Conservation (phyloP, 2,329 filamentous ascomycete genomes). For the Rutstroemia sp. region DNA sequence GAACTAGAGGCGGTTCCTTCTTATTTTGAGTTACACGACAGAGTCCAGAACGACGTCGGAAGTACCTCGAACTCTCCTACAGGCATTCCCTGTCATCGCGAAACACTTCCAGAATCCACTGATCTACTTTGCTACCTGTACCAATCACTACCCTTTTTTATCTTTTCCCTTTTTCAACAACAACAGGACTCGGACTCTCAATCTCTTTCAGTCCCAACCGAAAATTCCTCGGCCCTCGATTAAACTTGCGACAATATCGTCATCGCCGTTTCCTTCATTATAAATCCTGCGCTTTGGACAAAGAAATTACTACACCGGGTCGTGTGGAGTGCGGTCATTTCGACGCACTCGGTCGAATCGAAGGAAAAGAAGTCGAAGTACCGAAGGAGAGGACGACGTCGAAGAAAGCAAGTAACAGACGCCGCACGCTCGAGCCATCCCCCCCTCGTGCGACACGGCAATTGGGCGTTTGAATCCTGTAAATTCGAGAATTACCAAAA, state of each 20-base stretch:
- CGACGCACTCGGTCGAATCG: neutral
- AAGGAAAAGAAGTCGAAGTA: neutral
- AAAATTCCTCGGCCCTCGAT: neutral
- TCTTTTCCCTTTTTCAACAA: neutral
- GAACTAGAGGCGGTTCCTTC: too few relatives aligned
- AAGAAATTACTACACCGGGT: neutral
- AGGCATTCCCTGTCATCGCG: conserved; percentile 18
- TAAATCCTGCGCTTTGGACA: neutral
- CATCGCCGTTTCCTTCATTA: neutral
- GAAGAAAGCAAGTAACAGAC: neutral
- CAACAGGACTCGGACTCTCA: neutral
- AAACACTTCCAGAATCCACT: conserved; percentile 12
- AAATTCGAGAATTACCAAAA: neutral
- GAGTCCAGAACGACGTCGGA: conserved; percentile 1
- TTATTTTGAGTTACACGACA: neutral
- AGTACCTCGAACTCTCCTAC: neutral
- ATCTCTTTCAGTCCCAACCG: neutral
- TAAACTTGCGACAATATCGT: neutral
- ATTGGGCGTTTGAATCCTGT: neutral
- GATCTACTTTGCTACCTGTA: neutral
- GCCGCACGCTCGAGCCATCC: conserved; percentile 6
- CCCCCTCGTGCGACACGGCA: conserved; percentile 8
- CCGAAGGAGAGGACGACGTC: neutral
- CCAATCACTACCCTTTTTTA: neutral
- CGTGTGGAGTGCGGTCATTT: too few relatives aligned